Percentiles rank a stretch among this genome's conserved stretches.
phyloP scores from a whole-genome alignment of 306 rosid species.

The Vigna unguiculata region DNA sequence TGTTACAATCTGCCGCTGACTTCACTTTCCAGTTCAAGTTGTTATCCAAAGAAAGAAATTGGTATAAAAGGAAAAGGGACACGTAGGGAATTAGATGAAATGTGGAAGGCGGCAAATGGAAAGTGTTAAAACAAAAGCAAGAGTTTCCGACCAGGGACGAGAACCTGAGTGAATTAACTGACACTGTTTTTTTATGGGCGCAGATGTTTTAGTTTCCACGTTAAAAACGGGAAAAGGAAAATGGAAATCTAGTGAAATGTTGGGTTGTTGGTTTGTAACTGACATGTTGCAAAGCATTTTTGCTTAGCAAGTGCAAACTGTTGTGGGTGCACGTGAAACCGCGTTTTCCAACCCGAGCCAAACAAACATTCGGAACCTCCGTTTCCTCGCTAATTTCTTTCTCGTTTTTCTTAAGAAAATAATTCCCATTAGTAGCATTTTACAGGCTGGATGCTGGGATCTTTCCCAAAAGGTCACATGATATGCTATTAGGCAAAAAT shows the following conservation, averaged over 20 bases:
- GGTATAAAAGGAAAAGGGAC: neutral
- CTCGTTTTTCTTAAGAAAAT: neutral
- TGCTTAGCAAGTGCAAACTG: slow-evolving; percentile 20
- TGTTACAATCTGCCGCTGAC: slow-evolving; percentile 19
- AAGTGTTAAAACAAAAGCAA: neutral
- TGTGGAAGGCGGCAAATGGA: neutral
- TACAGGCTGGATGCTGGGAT: slow-evolving; percentile 48
- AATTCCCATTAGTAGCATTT: neutral
- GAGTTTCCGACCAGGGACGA: slow-evolving; percentile 15
- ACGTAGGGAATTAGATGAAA: neutral
- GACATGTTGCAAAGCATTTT: slow-evolving; percentile 29
- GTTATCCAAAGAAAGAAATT: neutral
- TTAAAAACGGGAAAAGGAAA: neutral
- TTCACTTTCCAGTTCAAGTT: slow-evolving; percentile 29
- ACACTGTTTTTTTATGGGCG: slow-evolving; percentile 8
- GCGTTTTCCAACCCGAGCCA: slow-evolving; percentile 9
- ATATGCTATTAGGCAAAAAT: neutral
- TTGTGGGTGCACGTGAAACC: slow-evolving; percentile 31
- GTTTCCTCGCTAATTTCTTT: slow-evolving; percentile 21
- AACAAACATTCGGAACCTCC: slow-evolving; percentile 41
- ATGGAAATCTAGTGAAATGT: slow-evolving; percentile 10
- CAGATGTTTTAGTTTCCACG: neutral
- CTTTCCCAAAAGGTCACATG: slow-evolving; percentile 31
- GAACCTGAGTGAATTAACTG: slow-evolving; percentile 36
- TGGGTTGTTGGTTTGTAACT: slow-evolving; percentile 27